Base-by-base conservation (phyloP, 2,329 filamentous ascomycete genomes). In the Colletotrichum spinosum region DNA sequence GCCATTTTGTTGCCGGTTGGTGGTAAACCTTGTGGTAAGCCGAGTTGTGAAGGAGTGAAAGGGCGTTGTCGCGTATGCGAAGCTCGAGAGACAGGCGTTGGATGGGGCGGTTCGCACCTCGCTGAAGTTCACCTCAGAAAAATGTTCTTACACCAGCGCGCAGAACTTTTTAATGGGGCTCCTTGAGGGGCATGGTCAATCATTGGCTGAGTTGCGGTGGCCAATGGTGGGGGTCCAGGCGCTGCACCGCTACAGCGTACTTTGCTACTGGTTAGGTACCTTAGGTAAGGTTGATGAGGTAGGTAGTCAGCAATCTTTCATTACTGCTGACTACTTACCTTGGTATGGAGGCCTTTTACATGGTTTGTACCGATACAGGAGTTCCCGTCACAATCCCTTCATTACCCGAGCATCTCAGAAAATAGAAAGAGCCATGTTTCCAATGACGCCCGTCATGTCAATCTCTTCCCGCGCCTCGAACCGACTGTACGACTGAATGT, bases 1-100 rank as follows among this genome's bases (percentile, higher is more conserved):
- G 78, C 87, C 88, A 90, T 38, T 37, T 17, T 46, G 38, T 77
- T 44, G 6, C 35, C 49, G 15, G 3, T 11, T 35, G 50, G 17
- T 1, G n/a, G 44, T 55, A 15, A 4, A 8, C 10, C 39, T n/a
- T 2, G 15, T 2, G 12, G n/a, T 12, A 25, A 25, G 25, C 25
- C 5, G 34, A 17, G 10, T 46, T 35, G 34, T 44, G 8, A 15
- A 52, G 35, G 39, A 53, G 33, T 34, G 55, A 44, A 17, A 55
- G 25, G 42, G 45, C 48, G 52, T 25, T 41, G 34, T 41, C 53
- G 51, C 35, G 57, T 48, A 42, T 44, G 25, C 11, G 25, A 56
- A 37, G 39, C 15, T 8, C 15, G 35, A 11, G 45, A 42, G 37
- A 35, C 48, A 42, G 41, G 53, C 42, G 39, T 46, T 13, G 38